These are phyloP conservation scores for Cyberlindnera lachancei DNA, from an alignment of 805 yeast species.

Conservation along the genomic window DNA sequence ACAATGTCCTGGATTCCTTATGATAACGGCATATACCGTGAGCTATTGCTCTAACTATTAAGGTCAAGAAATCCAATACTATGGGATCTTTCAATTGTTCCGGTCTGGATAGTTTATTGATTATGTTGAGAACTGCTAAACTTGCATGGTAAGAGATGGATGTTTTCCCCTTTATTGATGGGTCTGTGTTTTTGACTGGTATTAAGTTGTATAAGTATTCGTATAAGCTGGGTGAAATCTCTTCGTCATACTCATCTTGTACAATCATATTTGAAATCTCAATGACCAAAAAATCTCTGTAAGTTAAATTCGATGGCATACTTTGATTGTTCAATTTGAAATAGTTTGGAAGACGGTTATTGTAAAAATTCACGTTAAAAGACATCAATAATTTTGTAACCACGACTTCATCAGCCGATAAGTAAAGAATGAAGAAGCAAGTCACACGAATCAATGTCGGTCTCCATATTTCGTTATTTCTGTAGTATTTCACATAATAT, in stretches of 20 bases:
- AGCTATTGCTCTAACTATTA: slow-evolving; percentile 49
- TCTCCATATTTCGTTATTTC: slow-evolving; percentile 29
- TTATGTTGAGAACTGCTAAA: slow-evolving; percentile 33
- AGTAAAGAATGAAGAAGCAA: slow-evolving; percentile 43
- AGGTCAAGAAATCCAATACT: slow-evolving; percentile 50
- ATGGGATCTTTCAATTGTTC: slow-evolving; percentile 24
- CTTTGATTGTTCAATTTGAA: slow-evolving; percentile 35
- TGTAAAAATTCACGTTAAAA: slow-evolving; percentile 34
- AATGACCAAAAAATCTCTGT: slow-evolving; percentile 55
- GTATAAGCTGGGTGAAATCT: slow-evolving; percentile 40
- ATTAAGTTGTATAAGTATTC: slow-evolving; percentile 59
- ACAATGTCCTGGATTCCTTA: slow-evolving; percentile 43
- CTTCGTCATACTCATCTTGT: slow-evolving; percentile 26
- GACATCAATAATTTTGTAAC: slow-evolving; percentile 36
- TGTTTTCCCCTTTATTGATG: slow-evolving; percentile 21
- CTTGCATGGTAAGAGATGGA: slow-evolving; percentile 45
- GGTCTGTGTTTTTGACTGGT: slow-evolving; percentile 31
- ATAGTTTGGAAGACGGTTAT: slow-evolving; percentile 43
- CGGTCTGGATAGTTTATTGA: slow-evolving; percentile 24
- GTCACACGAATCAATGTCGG: slow-evolving; percentile 40
- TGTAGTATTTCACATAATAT: slow-evolving; percentile 49
- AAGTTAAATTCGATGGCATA: slow-evolving; percentile 36
- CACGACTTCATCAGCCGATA: slow-evolving; percentile 35
- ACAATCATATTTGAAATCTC: slow-evolving; percentile 41
- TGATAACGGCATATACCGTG: slow-evolving; percentile 45